These are phyloP conservation scores for Stagonosporopsis cucurbitacearum DNA, from an alignment of 2,329 filamentous ascomycete species.

Conservation along the genomic window DNA sequence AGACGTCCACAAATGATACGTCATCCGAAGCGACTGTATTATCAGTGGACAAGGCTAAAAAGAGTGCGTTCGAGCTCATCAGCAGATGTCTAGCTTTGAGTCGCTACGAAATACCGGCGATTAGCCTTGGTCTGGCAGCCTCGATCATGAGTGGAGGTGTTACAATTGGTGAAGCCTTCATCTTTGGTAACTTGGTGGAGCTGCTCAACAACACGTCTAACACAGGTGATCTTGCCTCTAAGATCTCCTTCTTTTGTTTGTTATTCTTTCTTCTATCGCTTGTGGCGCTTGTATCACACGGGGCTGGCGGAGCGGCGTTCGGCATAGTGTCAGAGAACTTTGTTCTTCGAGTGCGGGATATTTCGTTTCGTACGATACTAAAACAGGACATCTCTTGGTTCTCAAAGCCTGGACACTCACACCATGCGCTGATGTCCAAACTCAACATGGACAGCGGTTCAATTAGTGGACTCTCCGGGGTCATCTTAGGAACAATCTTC, in stretches of 20 bases:
- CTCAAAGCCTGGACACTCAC: conserved; percentile 51
- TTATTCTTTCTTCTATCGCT: conserved; percentile 62
- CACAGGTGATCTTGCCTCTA: conserved; percentile 29
- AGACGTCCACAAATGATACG: conserved; percentile 1
- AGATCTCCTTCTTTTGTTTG: conserved; percentile 54
- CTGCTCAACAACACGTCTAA: conserved; percentile 36
- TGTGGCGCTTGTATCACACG: conserved; percentile 55
- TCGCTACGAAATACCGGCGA: conserved; percentile 49
- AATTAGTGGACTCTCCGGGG: conserved; percentile 56
- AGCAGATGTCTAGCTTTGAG: conserved; percentile 38
- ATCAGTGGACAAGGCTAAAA: conserved; percentile 11
- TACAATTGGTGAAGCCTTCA: conserved; percentile 61
- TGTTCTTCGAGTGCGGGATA: conserved; percentile 52
- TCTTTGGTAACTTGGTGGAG: conserved; percentile 43
- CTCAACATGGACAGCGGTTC: conserved; percentile 58
- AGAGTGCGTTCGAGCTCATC: conserved; percentile 28
- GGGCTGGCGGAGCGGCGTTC: conserved; percentile 55
- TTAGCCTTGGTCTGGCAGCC: conserved; percentile 51
- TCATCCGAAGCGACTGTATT: not conserved
- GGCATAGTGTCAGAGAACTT: conserved; percentile 57
- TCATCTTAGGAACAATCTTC: conserved; percentile 59
- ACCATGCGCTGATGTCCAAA: conserved; percentile 54
- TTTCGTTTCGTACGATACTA: conserved; percentile 59
- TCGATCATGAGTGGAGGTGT: conserved; percentile 57
- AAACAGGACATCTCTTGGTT: conserved; percentile 63